Conservation (phyloP, 768 basidiomycete genomes). For the Leccinum subtestaceum region DNA sequence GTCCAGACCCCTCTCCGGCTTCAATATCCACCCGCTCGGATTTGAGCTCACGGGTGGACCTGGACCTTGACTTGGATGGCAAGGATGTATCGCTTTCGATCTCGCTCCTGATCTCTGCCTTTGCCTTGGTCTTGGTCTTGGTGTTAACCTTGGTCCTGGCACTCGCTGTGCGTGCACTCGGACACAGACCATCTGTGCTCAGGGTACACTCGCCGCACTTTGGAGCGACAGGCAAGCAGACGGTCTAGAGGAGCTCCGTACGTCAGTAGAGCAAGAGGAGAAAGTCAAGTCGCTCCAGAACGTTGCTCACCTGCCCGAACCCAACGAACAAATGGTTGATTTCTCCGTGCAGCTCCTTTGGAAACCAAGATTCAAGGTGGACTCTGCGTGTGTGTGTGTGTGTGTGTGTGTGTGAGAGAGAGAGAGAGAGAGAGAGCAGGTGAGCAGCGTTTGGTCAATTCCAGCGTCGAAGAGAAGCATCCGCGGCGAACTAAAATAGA, state of each 20-base stretch:
- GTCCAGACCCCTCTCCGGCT: too few species aligned
- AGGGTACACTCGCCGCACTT: conserved; percentile 64
- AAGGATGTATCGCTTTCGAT: neutral
- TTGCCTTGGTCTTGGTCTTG: conserved; percentile 34
- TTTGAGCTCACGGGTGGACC: too few species aligned
- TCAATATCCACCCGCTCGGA: too few species aligned
- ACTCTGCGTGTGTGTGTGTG: conserved; percentile 32
- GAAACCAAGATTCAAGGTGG: conserved; percentile 83
- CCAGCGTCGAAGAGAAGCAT: too few species aligned
- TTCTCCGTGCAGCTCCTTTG: conserved; percentile 64
- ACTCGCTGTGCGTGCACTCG: conserved; percentile 46
- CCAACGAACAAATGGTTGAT: conserved; percentile 83
- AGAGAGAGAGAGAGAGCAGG: too few species aligned
- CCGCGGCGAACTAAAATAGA: too few species aligned
- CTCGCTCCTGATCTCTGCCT: conserved; percentile 28
- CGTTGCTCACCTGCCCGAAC: conserved; percentile 67
- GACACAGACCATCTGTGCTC: conserved; percentile 55
- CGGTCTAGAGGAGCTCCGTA: conserved; percentile 39
- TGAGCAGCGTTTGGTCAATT: too few species aligned
- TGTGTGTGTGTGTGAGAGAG: too few species aligned
- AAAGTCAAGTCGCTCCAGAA: neutral
- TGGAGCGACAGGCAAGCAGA: conserved; percentile 65
- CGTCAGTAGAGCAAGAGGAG: neutral
- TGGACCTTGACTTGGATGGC: too few species aligned
- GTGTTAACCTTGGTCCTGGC: conserved; percentile 8